Evolutionary conservation across 202 grass and related monocot genomes (phyloP).

Genomic region (Alloteropsis angusta): DNA sequence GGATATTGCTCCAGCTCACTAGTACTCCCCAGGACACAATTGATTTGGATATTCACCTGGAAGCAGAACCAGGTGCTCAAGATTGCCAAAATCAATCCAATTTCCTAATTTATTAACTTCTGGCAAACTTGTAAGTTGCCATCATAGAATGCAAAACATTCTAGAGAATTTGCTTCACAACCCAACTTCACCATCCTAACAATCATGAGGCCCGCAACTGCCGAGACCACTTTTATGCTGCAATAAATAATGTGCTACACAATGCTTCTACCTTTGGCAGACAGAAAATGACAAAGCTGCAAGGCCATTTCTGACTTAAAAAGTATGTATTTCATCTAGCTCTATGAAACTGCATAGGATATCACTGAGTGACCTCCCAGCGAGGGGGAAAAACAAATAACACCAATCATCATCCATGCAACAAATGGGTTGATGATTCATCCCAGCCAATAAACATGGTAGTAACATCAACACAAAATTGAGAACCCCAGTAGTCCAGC

Average conservation of each 20-base stretch:
- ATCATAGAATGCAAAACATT: neutral
- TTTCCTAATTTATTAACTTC: neutral
- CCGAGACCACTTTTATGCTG: neutral
- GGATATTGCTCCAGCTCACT: neutral
- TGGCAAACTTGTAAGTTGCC: neutral
- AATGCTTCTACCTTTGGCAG: neutral
- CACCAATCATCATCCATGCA: neutral
- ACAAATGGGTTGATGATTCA: neutral
- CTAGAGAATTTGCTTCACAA: conserved; percentile 3
- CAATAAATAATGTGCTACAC: neutral
- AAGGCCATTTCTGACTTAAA: neutral
- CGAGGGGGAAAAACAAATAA: neutral
- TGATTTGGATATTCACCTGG: neutral
- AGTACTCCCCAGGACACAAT: neutral
- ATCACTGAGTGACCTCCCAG: neutral
- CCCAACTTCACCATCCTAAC: conserved; percentile 1
- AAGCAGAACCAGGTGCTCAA: conserved; percentile 12
- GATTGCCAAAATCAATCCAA: conserved; percentile 9
- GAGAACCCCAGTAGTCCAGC: neutral
- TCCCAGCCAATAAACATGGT: neutral
- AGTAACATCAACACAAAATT: neutral
- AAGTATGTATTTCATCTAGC: neutral
- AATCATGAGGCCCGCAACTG: neutral
- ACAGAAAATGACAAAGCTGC: neutral
- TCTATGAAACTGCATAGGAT: neutral